phyloP scores from a whole-genome alignment of 2,329 filamentous ascomycete species.

The Paradendryphiella salina region DNA sequence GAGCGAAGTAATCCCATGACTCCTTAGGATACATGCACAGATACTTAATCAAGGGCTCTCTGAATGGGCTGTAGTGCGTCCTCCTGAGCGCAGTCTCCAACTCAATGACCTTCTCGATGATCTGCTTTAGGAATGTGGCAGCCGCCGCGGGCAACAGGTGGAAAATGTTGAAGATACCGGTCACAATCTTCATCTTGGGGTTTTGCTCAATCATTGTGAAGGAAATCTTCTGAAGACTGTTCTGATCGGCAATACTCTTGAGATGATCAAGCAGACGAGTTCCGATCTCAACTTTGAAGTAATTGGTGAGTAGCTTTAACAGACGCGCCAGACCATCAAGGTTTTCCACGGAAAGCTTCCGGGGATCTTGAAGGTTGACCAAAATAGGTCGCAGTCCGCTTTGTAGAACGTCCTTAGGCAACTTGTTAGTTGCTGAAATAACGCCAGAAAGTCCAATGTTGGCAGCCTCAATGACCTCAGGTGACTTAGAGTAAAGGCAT shows the following conservation, averaged over 20 bases:
- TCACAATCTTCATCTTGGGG: conserved; percentile 88
- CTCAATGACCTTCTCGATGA: conserved; percentile 88
- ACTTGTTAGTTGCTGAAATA: conserved; percentile 81
- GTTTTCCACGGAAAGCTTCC: conserved; percentile 83
- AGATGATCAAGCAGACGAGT: conserved; percentile 91
- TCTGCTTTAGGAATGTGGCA: conserved; percentile 83
- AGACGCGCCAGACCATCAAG: conserved; percentile 89
- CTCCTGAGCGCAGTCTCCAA: conserved; percentile 82
- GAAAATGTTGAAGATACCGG: conserved; percentile 94
- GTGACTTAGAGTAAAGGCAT: conserved; percentile 88
- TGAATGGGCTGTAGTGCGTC: conserved; percentile 89
- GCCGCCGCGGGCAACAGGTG: conserved; percentile 91
- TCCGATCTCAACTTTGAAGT: conserved; percentile 99
- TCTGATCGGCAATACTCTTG: conserved; percentile 82
- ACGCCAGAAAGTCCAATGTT: conserved; percentile 89
- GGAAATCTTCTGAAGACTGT: conserved; percentile 81
- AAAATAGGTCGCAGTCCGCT: conserved; percentile 93
- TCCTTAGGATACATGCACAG: conserved; percentile 91
- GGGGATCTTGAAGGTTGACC: conserved; percentile 91
- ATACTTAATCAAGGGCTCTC: conserved; percentile 86
- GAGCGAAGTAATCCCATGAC: conserved; percentile 78
- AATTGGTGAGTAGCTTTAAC: conserved; percentile 89
- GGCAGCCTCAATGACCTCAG: conserved; percentile 89
- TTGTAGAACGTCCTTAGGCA: conserved; percentile 94
- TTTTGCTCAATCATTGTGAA: conserved; percentile 96